phyloP scores from a whole-genome alignment of 805 yeast species.

The Starmerella stellata region DNA sequence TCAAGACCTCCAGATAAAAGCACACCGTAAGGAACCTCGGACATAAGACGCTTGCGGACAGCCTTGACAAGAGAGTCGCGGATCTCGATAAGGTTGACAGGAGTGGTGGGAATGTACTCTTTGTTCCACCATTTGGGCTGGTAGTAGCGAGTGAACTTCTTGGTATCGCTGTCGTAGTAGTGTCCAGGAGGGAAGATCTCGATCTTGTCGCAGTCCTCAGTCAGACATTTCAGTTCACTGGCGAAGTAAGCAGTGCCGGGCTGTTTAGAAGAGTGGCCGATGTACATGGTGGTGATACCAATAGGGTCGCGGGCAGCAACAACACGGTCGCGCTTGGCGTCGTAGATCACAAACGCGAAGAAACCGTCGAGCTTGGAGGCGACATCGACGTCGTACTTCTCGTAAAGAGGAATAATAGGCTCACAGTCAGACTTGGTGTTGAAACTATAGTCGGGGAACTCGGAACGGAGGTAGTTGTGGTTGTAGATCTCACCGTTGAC shows the following conservation, averaged over 20 bases:
- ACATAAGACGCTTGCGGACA: slow-evolving; percentile 97
- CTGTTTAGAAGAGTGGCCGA: slow-evolving; percentile 56
- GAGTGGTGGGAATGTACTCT: slow-evolving; percentile 49
- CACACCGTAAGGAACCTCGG: slow-evolving; percentile 98
- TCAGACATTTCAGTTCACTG: slow-evolving; percentile 81
- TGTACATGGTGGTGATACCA: slow-evolving; percentile 88
- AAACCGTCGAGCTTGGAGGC: slow-evolving; percentile 92
- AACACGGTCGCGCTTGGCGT: slow-evolving; percentile 65
- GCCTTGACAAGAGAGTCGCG: slow-evolving; percentile 79
- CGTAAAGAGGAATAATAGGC: slow-evolving; percentile 82
- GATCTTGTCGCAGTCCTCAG: slow-evolving; percentile 87
- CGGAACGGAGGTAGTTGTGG: slow-evolving; percentile 74
- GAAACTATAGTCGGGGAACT: slow-evolving; percentile 55
- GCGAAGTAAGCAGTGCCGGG: slow-evolving; percentile 80
- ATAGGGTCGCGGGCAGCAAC: slow-evolving; percentile 97
- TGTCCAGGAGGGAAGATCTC: slow-evolving; percentile 97
- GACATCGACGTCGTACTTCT: slow-evolving; percentile 73
- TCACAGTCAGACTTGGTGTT: slow-evolving; percentile 90
- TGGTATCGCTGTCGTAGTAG: slow-evolving; percentile 81
- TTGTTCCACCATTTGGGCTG: slow-evolving; percentile 92
- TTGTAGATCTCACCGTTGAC: slow-evolving; percentile 98
- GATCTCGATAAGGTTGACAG: slow-evolving; percentile 51
- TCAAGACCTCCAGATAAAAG: slow-evolving; percentile 93
- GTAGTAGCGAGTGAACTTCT: slow-evolving; percentile 70
- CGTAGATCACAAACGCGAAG: slow-evolving; percentile 91